These are phyloP conservation scores for Casuarina equisetifolia DNA, from an alignment of 306 rosid genomes.

Conservation along the genomic window DNA sequence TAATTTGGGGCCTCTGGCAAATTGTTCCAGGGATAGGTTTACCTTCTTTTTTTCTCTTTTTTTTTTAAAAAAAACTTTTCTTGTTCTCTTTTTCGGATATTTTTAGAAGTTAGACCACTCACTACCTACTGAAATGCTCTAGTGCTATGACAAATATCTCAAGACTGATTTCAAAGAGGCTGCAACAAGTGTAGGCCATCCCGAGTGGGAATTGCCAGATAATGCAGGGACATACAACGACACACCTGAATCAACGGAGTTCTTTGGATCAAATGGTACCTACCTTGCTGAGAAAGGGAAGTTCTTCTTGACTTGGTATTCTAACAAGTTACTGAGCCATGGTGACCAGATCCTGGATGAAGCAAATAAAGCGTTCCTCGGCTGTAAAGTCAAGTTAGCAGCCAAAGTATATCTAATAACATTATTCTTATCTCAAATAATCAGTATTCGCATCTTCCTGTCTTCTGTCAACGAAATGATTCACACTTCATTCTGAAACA, in stretches of 20 bases:
- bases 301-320: conserved; percentile 88
- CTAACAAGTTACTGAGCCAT: conserved; percentile 69
- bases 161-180: conserved; percentile 68
- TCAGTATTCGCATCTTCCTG: conserved; percentile 3
- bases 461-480: conserved; percentile 4
- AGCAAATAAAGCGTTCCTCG: conserved; percentile 73
- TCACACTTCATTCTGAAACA: conserved; percentile 32
- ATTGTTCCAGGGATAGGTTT: neutral
- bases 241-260: conserved; percentile 64
- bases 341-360: conserved; percentile 83
- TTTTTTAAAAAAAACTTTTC: neutral
- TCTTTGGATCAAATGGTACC: conserved; percentile 69
- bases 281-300: conserved; percentile 66
- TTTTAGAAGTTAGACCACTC: conserved; percentile 5
- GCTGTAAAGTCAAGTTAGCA: conserved; percentile 79
- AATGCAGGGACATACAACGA: conserved; percentile 75
- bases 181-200: conserved; percentile 59
- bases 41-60: neutral
- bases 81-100: neutral
- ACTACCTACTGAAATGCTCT: conserved; percentile 26
- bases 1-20: neutral
- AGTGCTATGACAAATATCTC: conserved; percentile 90
- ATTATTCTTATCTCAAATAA: neutral
- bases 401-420: conserved; percentile 57
- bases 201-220: conserved; percentile 82